Conservation (phyloP, 2,329 filamentous ascomycete species). For the Exophiala sp. region DNA sequence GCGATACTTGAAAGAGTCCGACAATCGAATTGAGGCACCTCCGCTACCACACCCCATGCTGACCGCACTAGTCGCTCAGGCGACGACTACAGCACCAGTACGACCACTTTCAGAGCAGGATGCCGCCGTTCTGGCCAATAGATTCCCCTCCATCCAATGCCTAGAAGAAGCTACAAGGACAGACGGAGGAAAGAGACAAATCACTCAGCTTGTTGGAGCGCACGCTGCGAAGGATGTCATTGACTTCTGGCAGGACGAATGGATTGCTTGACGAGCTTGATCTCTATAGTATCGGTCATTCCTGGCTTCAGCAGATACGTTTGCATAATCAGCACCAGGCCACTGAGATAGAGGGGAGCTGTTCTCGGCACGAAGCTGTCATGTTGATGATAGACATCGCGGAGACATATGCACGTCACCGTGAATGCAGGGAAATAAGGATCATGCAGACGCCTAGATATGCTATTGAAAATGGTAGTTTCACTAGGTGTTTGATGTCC, state of each 20-base stretch:
- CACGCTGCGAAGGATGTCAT: slow-evolving; percentile 13
- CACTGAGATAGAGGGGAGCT: too few species aligned
- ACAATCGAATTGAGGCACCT: not conserved
- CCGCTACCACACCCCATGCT: not conserved
- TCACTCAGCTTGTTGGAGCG: slow-evolving; percentile 12
- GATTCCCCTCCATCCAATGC: slow-evolving; percentile 27
- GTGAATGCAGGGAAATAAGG: too few species aligned
- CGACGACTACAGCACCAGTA: slow-evolving; percentile 20
- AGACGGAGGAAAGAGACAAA: slow-evolving; percentile 6
- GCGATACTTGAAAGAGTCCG: slow-evolving; percentile 6
- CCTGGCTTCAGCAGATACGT: too few species aligned
- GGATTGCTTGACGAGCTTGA: slow-evolving; percentile 10
- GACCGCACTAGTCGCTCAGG: slow-evolving; percentile 20
- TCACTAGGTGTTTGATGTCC: not conserved
- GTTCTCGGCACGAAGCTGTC: too few species aligned
- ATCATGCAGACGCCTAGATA: too few species aligned
- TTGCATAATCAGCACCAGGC: too few species aligned
- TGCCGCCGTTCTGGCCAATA: slow-evolving; percentile 33
- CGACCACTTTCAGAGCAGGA: slow-evolving; percentile 31
- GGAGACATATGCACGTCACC: too few species aligned
- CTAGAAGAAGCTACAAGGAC: slow-evolving; percentile 25
- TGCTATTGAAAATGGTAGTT: too few species aligned
- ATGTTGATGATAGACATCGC: too few species aligned
- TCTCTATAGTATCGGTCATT: too few species aligned
- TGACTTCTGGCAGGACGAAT: slow-evolving; percentile 28